These are phyloP conservation scores for Solanum neorickii DNA, from an alignment of 257 asterid species.

Conservation along the genomic window DNA sequence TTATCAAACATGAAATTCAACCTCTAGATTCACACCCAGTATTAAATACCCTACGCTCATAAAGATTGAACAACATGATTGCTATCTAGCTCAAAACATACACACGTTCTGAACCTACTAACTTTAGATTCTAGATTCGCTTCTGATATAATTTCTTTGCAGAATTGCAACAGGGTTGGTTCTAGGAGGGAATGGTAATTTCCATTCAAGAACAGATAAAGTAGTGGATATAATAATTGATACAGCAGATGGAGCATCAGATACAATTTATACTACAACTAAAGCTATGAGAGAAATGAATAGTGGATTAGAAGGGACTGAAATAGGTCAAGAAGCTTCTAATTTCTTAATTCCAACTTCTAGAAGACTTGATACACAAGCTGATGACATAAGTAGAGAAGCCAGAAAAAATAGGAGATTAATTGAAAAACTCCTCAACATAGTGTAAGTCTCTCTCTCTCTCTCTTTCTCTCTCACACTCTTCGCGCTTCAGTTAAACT, in stretches of 20 bases:
- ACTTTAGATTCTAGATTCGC: neutral
- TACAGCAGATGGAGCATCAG: conserved; percentile 78
- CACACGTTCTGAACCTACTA: neutral
- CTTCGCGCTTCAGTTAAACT: neutral
- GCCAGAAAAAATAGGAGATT: conserved; percentile 50
- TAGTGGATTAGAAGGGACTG: conserved; percentile 12
- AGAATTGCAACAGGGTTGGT: conserved; percentile 63
- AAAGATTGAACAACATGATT: neutral
- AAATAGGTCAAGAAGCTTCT: conserved; percentile 21
- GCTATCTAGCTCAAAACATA: neutral
- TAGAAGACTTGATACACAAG: conserved; percentile 41
- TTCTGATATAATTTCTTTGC: neutral
- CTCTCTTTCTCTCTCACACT: too few species aligned
- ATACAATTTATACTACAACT: conserved; percentile 49
- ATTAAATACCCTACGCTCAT: neutral
- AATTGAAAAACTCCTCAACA: conserved; percentile 41
- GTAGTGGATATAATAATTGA: conserved; percentile 61
- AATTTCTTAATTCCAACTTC: conserved; percentile 49
- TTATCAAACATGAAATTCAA: too few species aligned
- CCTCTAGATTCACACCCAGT: neutral
- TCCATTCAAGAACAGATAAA: conserved; percentile 47
- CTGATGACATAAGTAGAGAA: conserved; percentile 47
- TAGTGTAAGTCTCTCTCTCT: conserved; percentile 16
- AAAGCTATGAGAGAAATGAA: conserved; percentile 61
- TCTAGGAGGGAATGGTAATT: conserved; percentile 63